phyloP scores from a whole-genome alignment of 306 rosid genomes.

The Prunus kanzakura region DNA sequence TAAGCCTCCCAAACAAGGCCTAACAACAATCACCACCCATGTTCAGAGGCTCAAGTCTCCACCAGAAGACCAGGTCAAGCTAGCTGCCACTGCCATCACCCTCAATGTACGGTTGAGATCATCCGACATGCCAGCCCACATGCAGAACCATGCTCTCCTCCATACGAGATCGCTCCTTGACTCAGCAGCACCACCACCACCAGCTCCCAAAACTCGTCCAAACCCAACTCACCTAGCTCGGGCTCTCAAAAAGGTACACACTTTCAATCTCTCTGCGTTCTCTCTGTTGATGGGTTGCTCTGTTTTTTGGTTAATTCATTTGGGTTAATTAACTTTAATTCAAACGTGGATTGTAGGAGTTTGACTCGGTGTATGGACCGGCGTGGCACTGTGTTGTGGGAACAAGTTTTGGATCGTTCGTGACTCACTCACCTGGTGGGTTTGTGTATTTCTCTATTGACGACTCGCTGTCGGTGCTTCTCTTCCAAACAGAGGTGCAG shows the following conservation, averaged over 20 bases:
- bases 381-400: slow-evolving; percentile 79
- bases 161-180: slow-evolving; percentile 42
- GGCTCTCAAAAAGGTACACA: slow-evolving; percentile 53
- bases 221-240: slow-evolving; percentile 54
- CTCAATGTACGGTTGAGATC: slow-evolving; percentile 54
- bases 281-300: not conserved
- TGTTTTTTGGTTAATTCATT: not conserved
- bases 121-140: slow-evolving; percentile 58
- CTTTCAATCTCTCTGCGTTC: not conserved
- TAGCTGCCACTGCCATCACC: slow-evolving; percentile 55
- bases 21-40: no score
- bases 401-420: slow-evolving; percentile 70
- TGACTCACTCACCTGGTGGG: slow-evolving; percentile 58
- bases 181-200: not conserved
- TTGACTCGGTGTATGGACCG: slow-evolving; percentile 49
- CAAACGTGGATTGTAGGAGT: slow-evolving; percentile 24
- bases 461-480: slow-evolving; percentile 62
- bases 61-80: slow-evolving; percentile 25
- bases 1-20: not conserved
- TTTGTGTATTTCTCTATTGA: slow-evolving; percentile 60
- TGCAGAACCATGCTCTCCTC: slow-evolving; percentile 56
- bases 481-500: slow-evolving; percentile 65
- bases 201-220: slow-evolving; percentile 26
- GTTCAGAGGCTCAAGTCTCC: no score
- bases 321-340: not conserved